Percentiles rank a stretch among this genome's conserved stretches.
Evolutionary conservation across 805 yeast species (phyloP).

Genomic region (Lachancea thermotolerans): DNA sequence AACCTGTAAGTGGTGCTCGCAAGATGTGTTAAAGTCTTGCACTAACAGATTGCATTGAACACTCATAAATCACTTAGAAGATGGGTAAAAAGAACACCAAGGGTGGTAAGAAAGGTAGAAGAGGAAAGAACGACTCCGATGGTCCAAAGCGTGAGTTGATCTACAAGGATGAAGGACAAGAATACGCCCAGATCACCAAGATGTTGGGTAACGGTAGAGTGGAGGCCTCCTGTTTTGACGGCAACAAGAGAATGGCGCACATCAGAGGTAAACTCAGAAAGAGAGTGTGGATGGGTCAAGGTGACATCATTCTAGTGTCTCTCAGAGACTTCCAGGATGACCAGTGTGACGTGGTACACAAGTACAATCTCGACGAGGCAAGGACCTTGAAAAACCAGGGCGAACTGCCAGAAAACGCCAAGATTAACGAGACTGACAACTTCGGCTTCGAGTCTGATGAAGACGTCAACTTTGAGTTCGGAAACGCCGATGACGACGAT

Average conservation of each 20-base stretch:
- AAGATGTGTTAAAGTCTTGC: neutral
- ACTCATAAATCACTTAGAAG: conserved; percentile 1
- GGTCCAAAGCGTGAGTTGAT: conserved; percentile 91
- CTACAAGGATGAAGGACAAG: conserved; percentile 93
- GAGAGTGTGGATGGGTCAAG: conserved; percentile 99
- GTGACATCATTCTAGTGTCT: conserved; percentile 92
- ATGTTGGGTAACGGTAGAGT: conserved; percentile 98
- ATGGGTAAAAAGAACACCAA: conserved; percentile 38
- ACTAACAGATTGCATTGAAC: neutral
- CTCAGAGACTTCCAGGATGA: conserved; percentile 98
- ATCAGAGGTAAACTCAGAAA: conserved; percentile 98
- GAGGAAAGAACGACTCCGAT: conserved; percentile 94
- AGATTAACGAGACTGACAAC: conserved; percentile 95
- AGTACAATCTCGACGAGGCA: conserved; percentile 96
- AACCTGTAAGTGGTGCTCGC: neutral
- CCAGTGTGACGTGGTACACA: conserved; percentile 95
- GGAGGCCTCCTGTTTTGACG: conserved; percentile 93
- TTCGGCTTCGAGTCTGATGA: conserved; percentile 96
- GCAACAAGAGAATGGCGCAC: conserved; percentile 89
- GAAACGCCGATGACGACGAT: conserved; percentile 79
- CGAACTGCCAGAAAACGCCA: conserved; percentile 94
- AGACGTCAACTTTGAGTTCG: conserved; percentile 97
- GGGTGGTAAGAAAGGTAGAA: conserved; percentile 89
- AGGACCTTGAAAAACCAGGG: conserved; percentile 92
- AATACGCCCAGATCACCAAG: conserved; percentile 95